Conservation (phyloP, 352 stramenopile species). For the Phytophthora quininea region DNA sequence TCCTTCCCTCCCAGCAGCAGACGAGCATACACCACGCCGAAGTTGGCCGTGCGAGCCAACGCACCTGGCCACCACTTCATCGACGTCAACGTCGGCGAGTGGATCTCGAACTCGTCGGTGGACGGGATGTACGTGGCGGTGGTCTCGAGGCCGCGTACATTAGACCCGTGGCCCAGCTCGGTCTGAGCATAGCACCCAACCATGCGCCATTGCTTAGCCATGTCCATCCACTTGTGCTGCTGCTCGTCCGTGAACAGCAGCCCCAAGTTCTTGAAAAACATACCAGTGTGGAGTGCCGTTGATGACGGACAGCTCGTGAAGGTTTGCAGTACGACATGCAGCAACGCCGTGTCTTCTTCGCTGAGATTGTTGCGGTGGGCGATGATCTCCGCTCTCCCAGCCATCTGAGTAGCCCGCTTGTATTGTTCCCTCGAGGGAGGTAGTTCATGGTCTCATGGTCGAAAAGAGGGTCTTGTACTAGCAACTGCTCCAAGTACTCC, state of each 20-base stretch:
- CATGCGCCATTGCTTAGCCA: constrained; percentile 74
- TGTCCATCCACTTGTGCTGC: constrained; percentile 65
- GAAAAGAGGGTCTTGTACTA: constrained; percentile 38
- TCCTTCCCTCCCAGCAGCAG: constrained; percentile 85
- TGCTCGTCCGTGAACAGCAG: constrained; percentile 78
- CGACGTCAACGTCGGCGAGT: constrained; percentile 94
- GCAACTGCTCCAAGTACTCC: constrained; percentile 60
- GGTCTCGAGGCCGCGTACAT: constrained; percentile 92
- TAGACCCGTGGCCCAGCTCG: constrained; percentile 90
- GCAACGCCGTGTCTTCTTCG: constrained; percentile 55
- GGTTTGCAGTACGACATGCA: constrained; percentile 53
- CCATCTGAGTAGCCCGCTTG: constrained; percentile 57
- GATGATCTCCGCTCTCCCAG: constrained; percentile 56
- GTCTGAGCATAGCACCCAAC: constrained; percentile 89
- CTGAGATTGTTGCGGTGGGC: constrained; percentile 54
- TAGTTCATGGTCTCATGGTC: constrained; percentile 67
- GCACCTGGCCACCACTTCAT: constrained; percentile 98
- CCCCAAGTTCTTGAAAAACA: constrained; percentile 70
- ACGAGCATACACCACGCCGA: constrained; percentile 84
- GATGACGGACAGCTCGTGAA: constrained; percentile 59
- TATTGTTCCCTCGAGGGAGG: constrained; percentile 65
- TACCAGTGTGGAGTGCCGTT: constrained; percentile 66
- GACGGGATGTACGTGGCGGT: constrained; percentile 93
- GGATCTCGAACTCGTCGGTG: constrained; percentile 93
- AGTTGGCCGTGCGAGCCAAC: constrained; percentile 94